Evolutionary conservation across 2,329 filamentous ascomycete genomes (phyloP), one percentile per base, ranked within the genome.

Genomic region (Aspergillus ochraceus): DNA sequence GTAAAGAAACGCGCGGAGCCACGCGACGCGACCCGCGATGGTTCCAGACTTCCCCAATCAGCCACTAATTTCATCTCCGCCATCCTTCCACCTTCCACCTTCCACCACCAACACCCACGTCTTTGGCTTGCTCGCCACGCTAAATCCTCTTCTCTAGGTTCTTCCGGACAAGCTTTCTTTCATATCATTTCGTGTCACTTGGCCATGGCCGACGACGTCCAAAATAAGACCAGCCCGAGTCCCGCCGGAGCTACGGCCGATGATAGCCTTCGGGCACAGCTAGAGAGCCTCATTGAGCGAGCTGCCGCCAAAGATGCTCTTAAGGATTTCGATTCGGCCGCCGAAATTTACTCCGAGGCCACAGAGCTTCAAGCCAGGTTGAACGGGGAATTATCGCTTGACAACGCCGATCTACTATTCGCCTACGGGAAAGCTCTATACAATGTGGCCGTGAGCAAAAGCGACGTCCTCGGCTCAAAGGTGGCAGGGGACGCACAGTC

Each of bases 321-420:
- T 72, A 96, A 94, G 80, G 90, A 96, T 75, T 97, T 92, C 76
- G 86, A 90, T 56, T 88, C 89, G 52, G 92, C 95, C 10, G 87
- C 92, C 58, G 94, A 98, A 71, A 81, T 93, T 64, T 98, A 93
- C 79, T 93, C 92, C 49, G 86, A 89, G 71, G 95, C 95, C 32
- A 91, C 91, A 58, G 91, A 96, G 75, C 84, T 97, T 62, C 95
- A 99, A 78, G 91, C 91, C 59, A 87, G 91, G 74, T 82, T 97
- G 74, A 95, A 97, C 75, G 95, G 94, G 75, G 95, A 98, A 78
- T 90, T 96, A 84, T 88, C 88, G 17, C 87, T 91, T 4, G 88
- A 92, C 59, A 99, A 99, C 70, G 94, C 93, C 54, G 94, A 98
- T 74, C 86, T 99, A 51, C 86, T 98, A 20, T 99, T 96, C 76